Evolutionary conservation across 2,329 filamentous ascomycete genomes (phyloP), one percentile per base, ranked within the genome.

Genomic region (Alternaria triticina): DNA sequence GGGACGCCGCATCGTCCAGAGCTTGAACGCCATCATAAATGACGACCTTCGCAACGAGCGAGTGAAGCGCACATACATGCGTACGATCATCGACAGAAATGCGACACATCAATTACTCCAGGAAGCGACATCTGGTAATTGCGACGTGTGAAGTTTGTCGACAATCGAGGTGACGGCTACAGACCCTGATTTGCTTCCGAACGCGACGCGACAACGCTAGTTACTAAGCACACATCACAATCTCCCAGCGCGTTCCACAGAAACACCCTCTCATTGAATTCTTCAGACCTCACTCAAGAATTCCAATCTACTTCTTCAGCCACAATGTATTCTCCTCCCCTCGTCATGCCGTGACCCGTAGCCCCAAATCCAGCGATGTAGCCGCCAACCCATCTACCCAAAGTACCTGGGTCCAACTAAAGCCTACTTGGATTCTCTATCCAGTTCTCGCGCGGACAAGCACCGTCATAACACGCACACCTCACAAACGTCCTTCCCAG

Each of bases 301-400:
- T 5, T 1, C 28, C 1, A 0, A 30, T 30, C 13, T 30, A 0
- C 28, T 1, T 13, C 11, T 30, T 8, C 11, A 6, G 3, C 28
- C 5, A 4, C 11, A 13, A 30, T 30, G 0, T 13, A 6, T 13
- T 2, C 28, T 1, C 28, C 28, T 1, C 1, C 5, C 5, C 0
- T 36, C 30, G 7, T 15, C 30, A 36, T 36, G 0, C 13, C 30
- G 8, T 3, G 1, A 36, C 13, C 13, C 13, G 9, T 15, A 15
- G 30, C 13, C 30, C 5, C 30, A 15, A 36, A 36, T n/a, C 6
- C 7, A 36, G 3, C 7, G 6, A 36, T 0, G 30, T 3, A 36
- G 30, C 30, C 13, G 13, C 33, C 15, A n/a, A 7, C 15, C 33
- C 20, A 22, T 22, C 20, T 3, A 22, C 20, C 20, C 20, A 22